Evolutionary conservation across 768 basidiomycete species (phyloP).

Genomic region (Suillus cothurnatus): DNA sequence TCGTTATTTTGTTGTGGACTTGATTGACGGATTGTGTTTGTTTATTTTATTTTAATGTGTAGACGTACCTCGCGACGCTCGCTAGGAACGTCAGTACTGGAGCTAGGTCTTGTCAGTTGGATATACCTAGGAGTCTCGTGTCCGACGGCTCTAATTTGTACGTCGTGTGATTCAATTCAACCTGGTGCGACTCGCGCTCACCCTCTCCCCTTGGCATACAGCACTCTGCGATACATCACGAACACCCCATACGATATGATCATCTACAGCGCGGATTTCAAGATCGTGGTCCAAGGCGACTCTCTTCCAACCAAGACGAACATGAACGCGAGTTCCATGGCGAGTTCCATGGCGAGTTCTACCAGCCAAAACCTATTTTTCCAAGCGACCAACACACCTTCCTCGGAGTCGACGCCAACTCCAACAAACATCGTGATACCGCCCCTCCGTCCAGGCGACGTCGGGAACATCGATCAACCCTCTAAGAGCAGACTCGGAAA

Average conservation of each 20-base stretch:
- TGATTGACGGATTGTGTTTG: conserved; percentile 6
- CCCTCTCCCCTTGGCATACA: conserved; percentile 8
- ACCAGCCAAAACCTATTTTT: neutral
- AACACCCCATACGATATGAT: conserved; percentile 25
- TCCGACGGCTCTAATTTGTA: conserved; percentile 35
- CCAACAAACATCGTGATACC: conserved; percentile 2
- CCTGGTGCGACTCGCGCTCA: neutral
- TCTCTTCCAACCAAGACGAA: neutral
- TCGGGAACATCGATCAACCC: conserved; percentile 2
- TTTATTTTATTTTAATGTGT: too few species aligned
- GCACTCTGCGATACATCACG: conserved; percentile 38
- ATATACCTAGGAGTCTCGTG: conserved; percentile 31
- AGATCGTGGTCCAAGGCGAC: conserved; percentile 26
- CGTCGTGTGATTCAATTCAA: conserved; percentile 16
- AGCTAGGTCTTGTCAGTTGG: conserved; percentile 23
- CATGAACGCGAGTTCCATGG: neutral
- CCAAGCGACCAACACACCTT: neutral
- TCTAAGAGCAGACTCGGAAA: conserved; percentile 11
- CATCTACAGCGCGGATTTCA: conserved; percentile 56
- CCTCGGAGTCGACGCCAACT: neutral
- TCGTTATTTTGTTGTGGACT: neutral
- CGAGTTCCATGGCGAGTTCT: neutral
- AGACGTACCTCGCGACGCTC: conserved; percentile 48
- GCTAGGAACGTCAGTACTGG: conserved; percentile 45
- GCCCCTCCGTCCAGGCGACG: conserved; percentile 9